Percentiles rank a stretch among this genome's conserved stretches.
These are phyloP conservation scores for Pseudopediastrum boryanum DNA, from an alignment of 139 green algal species.

Conservation along the genomic window DNA sequence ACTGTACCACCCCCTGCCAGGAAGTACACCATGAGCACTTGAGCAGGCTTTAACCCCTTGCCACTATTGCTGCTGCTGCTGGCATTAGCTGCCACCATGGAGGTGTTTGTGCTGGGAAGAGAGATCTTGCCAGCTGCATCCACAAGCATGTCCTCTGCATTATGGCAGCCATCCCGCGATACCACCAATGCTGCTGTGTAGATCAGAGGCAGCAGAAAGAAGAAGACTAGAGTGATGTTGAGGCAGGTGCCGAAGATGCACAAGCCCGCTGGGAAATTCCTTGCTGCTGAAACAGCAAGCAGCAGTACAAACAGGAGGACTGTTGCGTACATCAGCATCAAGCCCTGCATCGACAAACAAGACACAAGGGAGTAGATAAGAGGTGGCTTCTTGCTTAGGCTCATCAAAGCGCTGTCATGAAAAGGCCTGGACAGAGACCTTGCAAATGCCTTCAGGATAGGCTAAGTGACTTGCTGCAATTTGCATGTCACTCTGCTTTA, in stretches of 20 bases:
- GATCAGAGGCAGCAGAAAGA: constrained; percentile 11
- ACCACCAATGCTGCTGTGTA: constrained; percentile 20
- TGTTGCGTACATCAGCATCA: constrained; percentile 3
- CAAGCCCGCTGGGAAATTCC: constrained; percentile 9
- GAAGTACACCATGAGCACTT: no score
- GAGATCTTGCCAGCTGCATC: not conserved
- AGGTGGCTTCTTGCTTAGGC: no score
- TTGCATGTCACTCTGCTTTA: no score
- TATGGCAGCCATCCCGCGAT: constrained; percentile 23
- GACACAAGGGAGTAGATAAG: no score
- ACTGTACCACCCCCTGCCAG: not conserved
- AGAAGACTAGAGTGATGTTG: constrained; percentile 19
- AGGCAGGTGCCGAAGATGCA: constrained; percentile 16
- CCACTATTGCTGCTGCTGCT: not conserved
- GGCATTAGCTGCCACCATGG: no score
- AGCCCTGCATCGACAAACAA: constrained; percentile 15
- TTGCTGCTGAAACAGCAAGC: not conserved
- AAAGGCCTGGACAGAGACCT: no score
- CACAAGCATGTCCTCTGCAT: not conserved
- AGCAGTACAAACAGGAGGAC: constrained; percentile 14
- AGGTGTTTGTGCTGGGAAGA: no score
- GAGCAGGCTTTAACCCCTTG: not conserved
- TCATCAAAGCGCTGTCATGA: no score
- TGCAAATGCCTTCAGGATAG: no score
- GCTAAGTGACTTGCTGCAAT: no score